phyloP scores from a whole-genome alignment of 139 green algal genomes.

The Desmodesmus armatus region DNA sequence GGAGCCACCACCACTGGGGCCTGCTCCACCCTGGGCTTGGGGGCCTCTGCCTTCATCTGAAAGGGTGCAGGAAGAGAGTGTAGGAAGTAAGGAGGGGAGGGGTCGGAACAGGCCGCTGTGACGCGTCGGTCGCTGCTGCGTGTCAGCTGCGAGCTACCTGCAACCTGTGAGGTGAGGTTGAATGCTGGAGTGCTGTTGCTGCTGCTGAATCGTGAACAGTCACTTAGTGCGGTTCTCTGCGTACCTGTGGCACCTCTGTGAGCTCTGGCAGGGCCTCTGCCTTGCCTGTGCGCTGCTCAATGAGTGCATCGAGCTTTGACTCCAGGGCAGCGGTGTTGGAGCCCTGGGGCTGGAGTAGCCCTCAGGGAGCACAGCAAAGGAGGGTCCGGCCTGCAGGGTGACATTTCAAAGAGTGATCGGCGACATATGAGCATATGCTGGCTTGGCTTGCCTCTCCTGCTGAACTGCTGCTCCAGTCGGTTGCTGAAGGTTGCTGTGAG shows the following conservation, averaged over 20 bases:
- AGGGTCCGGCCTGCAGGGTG: no score
- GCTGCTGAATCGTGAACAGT: background rate
- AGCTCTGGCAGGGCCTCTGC: conserved; percentile 3
- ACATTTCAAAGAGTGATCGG: no score
- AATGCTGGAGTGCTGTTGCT: background rate
- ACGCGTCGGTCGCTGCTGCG: background rate
- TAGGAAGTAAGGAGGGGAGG: background rate
- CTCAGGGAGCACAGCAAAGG: background rate
- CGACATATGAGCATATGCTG: no score
- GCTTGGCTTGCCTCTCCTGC: no score
- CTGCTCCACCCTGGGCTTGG: background rate
- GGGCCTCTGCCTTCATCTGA: background rate
- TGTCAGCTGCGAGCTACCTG: background rate
- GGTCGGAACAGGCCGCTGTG: background rate
- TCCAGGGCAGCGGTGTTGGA: conserved; percentile 9
- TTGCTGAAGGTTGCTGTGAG: no score
- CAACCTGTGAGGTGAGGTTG: background rate
- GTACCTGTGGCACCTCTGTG: background rate
- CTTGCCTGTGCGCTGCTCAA: conserved; percentile 37
- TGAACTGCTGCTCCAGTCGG: no score
- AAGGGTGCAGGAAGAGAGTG: background rate
- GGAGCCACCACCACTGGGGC: background rate
- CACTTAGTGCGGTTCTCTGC: background rate
- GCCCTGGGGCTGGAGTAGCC: conserved; percentile 9
- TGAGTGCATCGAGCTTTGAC: conserved; percentile 21